Evolutionary conservation across 495 filamentous ascomycete genomes (phyloP).

Genomic region (Trichoderma reesei): DNA sequence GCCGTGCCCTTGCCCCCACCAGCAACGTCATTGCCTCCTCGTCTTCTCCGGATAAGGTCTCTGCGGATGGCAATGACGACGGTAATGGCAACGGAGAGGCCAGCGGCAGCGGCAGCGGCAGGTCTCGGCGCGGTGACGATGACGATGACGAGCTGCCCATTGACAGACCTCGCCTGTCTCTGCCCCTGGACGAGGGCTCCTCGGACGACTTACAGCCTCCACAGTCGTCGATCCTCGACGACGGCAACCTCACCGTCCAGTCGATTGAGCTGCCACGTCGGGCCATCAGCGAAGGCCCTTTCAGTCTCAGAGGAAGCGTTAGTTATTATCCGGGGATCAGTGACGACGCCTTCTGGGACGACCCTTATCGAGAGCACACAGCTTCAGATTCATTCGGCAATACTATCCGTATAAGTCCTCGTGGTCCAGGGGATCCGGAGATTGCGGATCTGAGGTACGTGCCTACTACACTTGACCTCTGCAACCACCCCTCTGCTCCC

Average conservation of each 20-base stretch:
- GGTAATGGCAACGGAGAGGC: constrained; percentile 2
- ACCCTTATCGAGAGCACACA: neutral
- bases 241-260: constrained; percentile 56
- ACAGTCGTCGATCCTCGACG: constrained; percentile 52
- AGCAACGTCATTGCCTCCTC: constrained; percentile 51
- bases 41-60: constrained; percentile 28
- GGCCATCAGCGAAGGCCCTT: constrained; percentile 44
- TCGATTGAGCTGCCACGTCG: constrained; percentile 62
- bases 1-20: constrained; percentile 52
- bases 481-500: no score
- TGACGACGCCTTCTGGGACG: neutral
- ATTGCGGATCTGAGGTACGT: neutral
- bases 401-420: neutral
- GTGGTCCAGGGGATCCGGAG: neutral
- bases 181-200: constrained; percentile 50
- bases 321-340: neutral
- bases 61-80: neutral
- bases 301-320: constrained; percentile 22
- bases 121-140: constrained; percentile 35
- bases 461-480: no score
- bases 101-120: neutral
- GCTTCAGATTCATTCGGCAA: neutral
- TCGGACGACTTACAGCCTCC: constrained; percentile 48
- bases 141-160: constrained; percentile 52
- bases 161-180: constrained; percentile 54